Evolutionary conservation across 164 flowering plant genomes (phyloP), one percentile per base, ranked within the genome.

Genomic region (Paratinospora sagittata): DNA sequence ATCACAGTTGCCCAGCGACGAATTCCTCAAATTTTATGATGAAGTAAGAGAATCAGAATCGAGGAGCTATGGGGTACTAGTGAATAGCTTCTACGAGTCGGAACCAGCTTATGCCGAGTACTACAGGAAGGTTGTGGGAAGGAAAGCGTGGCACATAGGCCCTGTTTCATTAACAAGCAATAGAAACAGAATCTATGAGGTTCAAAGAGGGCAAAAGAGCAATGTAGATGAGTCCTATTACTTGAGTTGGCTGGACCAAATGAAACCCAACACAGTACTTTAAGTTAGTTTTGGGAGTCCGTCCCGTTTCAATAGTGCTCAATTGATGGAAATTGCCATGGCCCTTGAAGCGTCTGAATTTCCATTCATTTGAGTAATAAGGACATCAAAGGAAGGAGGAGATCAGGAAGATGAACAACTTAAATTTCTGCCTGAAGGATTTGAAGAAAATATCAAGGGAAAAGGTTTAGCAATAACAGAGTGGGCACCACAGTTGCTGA

Each of bases 1-100:
- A 26, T 61, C 34, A 21, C 65, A 75, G 58, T 12, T 79, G 6
- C 63, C 74, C 0, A 57, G 21, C 6, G 17, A 8, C 63, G 24
- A 12, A 9, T 55, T 39, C 6, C 21, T 24, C 16, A 21, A 73
- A 66, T n/a, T 37, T 39, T 2, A 74, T 27, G 30, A 66, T 1
- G 27, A 33, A 27, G 27, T 75, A 0, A 30, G 27, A 27, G 80
- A 79, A 19, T 39, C 84, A 0, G 88, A 72, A 63, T 0, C 21
- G 49, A 73, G 27, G 19, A 78, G 85, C 74, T 78, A 23, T 58
- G 90, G 88, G 8, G 74, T 79, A 11, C 11, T 87, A 16, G 75
- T 80, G 17, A 87, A 85, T 65, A 87, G 87, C 71, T 81, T 85
- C 71, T 78, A 85, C 34, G 90, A 83, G 58, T 73, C 66, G 70